Base-by-base conservation (phyloP, 2,329 filamentous ascomycete genomes). In the Claviceps maximensis region DNA sequence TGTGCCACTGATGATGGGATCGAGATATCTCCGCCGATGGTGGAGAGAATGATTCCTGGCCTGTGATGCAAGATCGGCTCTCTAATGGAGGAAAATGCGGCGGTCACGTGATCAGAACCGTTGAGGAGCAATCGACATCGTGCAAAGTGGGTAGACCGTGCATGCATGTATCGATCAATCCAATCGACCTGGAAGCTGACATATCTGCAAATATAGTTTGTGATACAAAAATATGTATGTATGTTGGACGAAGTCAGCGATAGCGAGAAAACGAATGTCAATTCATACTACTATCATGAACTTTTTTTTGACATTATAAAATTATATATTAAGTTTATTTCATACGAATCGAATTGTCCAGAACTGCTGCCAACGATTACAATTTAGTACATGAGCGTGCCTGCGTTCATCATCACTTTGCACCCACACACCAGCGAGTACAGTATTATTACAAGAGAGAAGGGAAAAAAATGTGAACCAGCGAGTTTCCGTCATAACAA, bases 371-470 rank as follows among this genome's bases (percentile, higher is more conserved):
- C 13, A 46, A 4, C 36, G 5, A 47, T 41, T 47, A 13, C 42
- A 36, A 23, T 47, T 50, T 21, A 12, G 17, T 23, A 51, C 23
- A 47, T 31, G 42, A 51, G 29, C 49, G 27, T 51, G 45, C 33
- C 38, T 44, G 46, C 29, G 38, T 51, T 51, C 44, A 51, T 51
- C 42, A 29, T 47, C 31, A 47, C n/a, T 40, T n/a, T 10, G 46
- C 36, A 49, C 49, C 49, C 38, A 13, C 27, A 23, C 31, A n/a
- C 29, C 10, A 25, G 7, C 25, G 25, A 25, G 17, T 33, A 44
- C n/a, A n/a, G 33, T 47, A 50, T 10, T 49, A 50, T 47, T 53
- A 47, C 31, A 51, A 21, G 33, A 15, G 25, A 47, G 31, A 51
- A 21, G 33, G 10, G 25, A n/a, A 25, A 23, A n/a, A 38, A 47